Conservation (phyloP, 345 rosid species). For the Limnanthes douglasii region DNA sequence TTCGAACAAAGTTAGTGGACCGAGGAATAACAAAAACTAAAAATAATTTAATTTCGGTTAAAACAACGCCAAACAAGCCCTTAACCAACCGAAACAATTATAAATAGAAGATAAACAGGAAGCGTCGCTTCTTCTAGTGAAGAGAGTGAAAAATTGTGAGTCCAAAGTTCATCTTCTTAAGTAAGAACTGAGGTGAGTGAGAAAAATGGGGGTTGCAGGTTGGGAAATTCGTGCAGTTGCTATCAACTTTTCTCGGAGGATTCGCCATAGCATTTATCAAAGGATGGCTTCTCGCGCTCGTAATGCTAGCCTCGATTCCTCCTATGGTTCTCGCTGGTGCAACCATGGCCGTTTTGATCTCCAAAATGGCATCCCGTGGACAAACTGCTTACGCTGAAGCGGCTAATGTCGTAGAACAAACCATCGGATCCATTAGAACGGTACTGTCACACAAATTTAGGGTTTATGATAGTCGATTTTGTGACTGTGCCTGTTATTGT, state of each 20-base stretch:
- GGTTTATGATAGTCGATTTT: too few relatives aligned
- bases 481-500: background rate
- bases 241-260: constrained; percentile 46
- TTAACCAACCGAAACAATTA: too few relatives aligned
- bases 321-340: constrained; percentile 43
- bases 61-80: too few relatives aligned
- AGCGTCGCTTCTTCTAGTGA: too few relatives aligned
- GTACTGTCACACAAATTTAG: constrained; percentile 8
- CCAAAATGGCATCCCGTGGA: constrained; percentile 35
- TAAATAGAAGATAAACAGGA: too few relatives aligned
- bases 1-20: too few relatives aligned
- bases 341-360: constrained; percentile 16
- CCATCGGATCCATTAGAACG: constrained; percentile 65
- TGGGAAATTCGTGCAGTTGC: constrained; percentile 45
- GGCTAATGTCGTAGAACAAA: constrained; percentile 41
- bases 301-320: constrained; percentile 41
- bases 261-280: constrained; percentile 44
- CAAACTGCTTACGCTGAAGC: constrained; percentile 44
- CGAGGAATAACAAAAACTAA: too few relatives aligned
- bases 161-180: too few relatives aligned
- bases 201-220: too few relatives aligned
- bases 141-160: too few relatives aligned
- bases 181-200: too few relatives aligned
- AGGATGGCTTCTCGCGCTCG: constrained; percentile 67
- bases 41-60: too few relatives aligned